Evolutionary conservation across 495 filamentous ascomycete genomes (phyloP), one percentile per base, ranked within the genome.

Genomic region (Pyrenula massariospora): DNA sequence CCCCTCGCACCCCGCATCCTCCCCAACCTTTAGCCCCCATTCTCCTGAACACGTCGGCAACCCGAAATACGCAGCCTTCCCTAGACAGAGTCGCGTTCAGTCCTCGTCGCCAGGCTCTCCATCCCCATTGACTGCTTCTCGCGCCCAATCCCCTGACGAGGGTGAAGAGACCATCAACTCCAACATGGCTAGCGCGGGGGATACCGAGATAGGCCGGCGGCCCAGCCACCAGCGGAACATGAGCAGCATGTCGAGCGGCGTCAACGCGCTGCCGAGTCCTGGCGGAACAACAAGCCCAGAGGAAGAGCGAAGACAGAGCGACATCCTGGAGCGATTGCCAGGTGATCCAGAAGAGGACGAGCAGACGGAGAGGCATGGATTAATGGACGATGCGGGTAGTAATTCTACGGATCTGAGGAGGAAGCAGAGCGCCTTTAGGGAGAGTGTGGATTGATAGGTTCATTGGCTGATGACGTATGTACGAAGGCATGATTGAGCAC

Each of bases 201-300:
- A 20, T 10, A 24, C 50, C n/a, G 20, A 52, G 8, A 21, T 52
- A 10, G 8, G 20, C 8, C 8, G 50, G 10, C 50, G 50, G 22
- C 50, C 50, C 8, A 52, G 8, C 10, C 50, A 52, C 50, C 50
- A 52, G 22, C 50, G 23, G 8, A 56, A 24, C 11, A 53, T 48
- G n/a, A 20, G n/a, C 25, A 50, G n/a, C 15, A 19, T 65, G 60
- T 65, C 70, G 68, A 74, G 19, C 50, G 50, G 22, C 15, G 2
- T 57, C 49, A 11, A 22, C 48, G 25, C 20, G 23, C 48, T 22
- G 5, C 48, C 19, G 20, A 3, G 19, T 54, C 49, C 49, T 12
- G 56, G n/a, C 22, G 52, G 56, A 20, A 24, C 50, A 24, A 21
- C 22, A 19, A 52, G 19, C 19, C 50, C 50, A 8, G 50, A 52